Percentiles rank a stretch among this genome's conserved stretches.
phyloP scores from a whole-genome alignment of 768 basidiomycete genomes.

The Trametes villosa region DNA sequence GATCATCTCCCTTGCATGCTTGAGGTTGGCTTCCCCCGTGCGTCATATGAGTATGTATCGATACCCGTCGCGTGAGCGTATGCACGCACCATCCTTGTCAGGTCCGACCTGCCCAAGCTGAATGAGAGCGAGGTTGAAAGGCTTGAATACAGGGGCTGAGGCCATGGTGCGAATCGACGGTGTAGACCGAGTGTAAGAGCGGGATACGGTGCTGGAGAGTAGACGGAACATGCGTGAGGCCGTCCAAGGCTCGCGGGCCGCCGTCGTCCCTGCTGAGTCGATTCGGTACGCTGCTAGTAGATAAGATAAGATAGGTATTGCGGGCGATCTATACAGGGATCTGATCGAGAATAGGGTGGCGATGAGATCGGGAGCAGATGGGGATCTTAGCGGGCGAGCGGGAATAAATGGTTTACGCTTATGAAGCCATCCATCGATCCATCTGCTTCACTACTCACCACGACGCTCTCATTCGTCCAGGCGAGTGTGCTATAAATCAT shows the following conservation, averaged over 20 bases:
- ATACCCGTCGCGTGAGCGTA: too few relatives aligned
- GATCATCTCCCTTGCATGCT: conserved; percentile 82
- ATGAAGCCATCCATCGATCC: too few relatives aligned
- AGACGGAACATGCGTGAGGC: conserved; percentile 15
- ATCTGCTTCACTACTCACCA: too few relatives aligned
- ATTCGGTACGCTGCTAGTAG: too few relatives aligned
- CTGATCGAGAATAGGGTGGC: not conserved
- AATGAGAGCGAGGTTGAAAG: conserved; percentile 86
- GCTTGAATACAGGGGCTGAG: conserved; percentile 51
- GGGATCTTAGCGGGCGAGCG: not conserved
- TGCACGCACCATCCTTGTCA: conserved; percentile 56
- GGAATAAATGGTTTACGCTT: too few relatives aligned
- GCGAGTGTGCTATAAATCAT: not conserved
- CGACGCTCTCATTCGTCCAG: not conserved
- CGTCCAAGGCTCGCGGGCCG: not conserved
- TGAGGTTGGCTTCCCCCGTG: conserved; percentile 59
- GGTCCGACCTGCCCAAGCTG: conserved; percentile 80
- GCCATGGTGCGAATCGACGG: conserved; percentile 21
- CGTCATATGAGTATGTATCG: too few relatives aligned
- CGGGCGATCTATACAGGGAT: not conserved
- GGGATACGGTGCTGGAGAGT: not conserved
- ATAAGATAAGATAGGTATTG: conserved; percentile 12
- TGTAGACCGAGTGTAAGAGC: not conserved
- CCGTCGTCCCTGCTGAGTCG: not conserved
- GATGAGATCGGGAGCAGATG: too few relatives aligned